A percentile compares a stretch with the other conserved stretches of the same genome.
These are phyloP conservation scores for Kodamaea derodonti DNA, from an alignment of 1,139 yeast species.

Conservation along the genomic window DNA sequence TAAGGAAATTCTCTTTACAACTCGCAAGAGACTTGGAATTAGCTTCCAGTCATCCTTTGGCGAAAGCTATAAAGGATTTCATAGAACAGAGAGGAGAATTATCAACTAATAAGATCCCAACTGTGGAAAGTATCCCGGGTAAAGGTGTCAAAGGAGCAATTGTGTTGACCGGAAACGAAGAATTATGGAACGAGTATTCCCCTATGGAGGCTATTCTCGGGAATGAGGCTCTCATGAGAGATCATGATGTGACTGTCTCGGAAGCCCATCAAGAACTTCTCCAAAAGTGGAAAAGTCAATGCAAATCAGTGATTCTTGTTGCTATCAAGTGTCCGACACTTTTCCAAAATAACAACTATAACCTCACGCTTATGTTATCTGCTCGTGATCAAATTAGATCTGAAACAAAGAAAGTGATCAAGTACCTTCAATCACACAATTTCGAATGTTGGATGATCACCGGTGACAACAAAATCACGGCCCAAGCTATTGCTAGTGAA, in stretches of 20 bases:
- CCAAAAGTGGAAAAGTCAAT: slow-evolving; percentile 54
- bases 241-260: slow-evolving; percentile 31
- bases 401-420: slow-evolving; percentile 55
- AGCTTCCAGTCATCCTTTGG: slow-evolving; percentile 69
- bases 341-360: slow-evolving; percentile 27
- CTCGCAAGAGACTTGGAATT: slow-evolving; percentile 57
- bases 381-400: slow-evolving; percentile 64
- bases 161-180: slow-evolving; percentile 15
- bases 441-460: slow-evolving; percentile 69
- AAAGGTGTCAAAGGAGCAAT: slow-evolving; percentile 52
- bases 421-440: slow-evolving; percentile 37
- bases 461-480: slow-evolving; percentile 69
- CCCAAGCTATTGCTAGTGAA: slow-evolving; percentile 62
- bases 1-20: slow-evolving; percentile 38
- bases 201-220: slow-evolving; percentile 55
- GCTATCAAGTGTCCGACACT: slow-evolving; percentile 34
- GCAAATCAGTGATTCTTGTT: slow-evolving; percentile 60
- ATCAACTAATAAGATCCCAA: slow-evolving; percentile 40
- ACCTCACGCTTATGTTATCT: slow-evolving; percentile 48
- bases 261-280: slow-evolving; percentile 26
- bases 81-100: slow-evolving; percentile 18
- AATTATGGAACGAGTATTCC: slow-evolving; percentile 25
- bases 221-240: slow-evolving; percentile 54
- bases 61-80: slow-evolving; percentile 52
- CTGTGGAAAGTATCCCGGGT: slow-evolving; percentile 53